Evolutionary conservation across 169 alveolate species (phyloP).

Genomic region (Eimeria tenella): DNA sequence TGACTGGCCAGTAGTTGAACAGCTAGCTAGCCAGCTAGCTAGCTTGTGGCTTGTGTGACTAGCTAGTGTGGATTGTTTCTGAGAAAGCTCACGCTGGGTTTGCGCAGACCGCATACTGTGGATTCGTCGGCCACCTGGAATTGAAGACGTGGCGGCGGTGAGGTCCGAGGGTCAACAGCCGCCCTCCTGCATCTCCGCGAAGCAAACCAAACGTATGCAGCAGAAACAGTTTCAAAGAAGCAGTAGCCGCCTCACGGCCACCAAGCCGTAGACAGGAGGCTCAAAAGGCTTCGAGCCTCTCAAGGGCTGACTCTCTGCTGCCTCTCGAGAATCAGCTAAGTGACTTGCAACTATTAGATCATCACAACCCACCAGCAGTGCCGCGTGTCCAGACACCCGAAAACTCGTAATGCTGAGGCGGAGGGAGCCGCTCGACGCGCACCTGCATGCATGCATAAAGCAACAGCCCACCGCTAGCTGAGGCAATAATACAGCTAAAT

Average conservation of each 20-base stretch:
- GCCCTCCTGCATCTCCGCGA: background rate
- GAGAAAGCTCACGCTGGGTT: conserved; percentile 1
- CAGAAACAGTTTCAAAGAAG: no score
- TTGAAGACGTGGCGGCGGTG: conserved; percentile 6
- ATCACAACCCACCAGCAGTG: conserved; percentile 13
- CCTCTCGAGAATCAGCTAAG: background rate
- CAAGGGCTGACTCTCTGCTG: background rate
- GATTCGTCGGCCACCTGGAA: conserved; percentile 33
- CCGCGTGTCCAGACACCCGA: conserved; percentile 61
- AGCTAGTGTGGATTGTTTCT: background rate
- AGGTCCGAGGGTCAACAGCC: background rate
- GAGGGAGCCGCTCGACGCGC: conserved; percentile 36
- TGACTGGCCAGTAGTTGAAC: no score
- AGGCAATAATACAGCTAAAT: no score
- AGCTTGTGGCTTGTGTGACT: background rate
- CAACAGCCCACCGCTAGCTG: background rate
- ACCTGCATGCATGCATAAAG: conserved; percentile 12
- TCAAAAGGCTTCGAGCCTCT: no score
- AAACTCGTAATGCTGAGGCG: conserved; percentile 29
- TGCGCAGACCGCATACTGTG: conserved; percentile 13
- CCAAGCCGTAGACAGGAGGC: no score
- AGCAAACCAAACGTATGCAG: background rate
- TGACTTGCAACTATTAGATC: background rate
- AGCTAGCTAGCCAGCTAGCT: background rate
- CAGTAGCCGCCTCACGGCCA: no score